Base-by-base conservation (phyloP, 768 basidiomycete genomes). In the Termitomyces eurrhizus region DNA sequence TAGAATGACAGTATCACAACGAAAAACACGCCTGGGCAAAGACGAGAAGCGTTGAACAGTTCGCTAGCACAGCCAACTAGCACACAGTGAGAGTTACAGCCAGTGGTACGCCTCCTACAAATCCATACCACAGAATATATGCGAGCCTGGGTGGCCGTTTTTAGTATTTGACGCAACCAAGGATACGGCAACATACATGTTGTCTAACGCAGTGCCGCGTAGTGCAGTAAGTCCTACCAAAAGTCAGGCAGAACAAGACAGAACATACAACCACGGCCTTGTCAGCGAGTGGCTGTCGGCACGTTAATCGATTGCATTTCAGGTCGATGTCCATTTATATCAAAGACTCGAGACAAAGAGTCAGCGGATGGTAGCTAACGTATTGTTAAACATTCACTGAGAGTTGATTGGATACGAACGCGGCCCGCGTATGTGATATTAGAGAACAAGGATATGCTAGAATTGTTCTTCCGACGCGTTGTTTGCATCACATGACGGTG, bases 211-310 rank as follows among this genome's bases (percentile, higher is more conserved):
- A 45, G 14, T 41, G n/a, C 4, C 37, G 42, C 6, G 37, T 2
- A 55, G 3, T 42, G n/a, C 3, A 29, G 9, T 41, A 33, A 58
- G 57, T 29, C 24, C 7, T n/a, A 33, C 3, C 21, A 21, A 21
- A 26, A 58, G 29, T 9, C 33, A 58, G 8, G n/a, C 29, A 61
- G 56, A 26, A 26, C 24, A 45, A 45, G 56, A 36, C 48, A 56
- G 46, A 41, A 78, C 91, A 72, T 68, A 93, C 92, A 62, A 94
- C 92, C 12, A 94, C 92, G 3, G 92, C 92, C 70, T 91, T 93
- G 66, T 92, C 92, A 2, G 77, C 75, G 50, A 94, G 71, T 2
- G 79, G 62, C 65, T 80, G 81, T 59, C 91, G 83, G 71, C 90
- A 92, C 18, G 83, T 88, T 59, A 92, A 77, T n/a, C 86, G 81